Evolutionary conservation across 2,329 filamentous ascomycete species (phyloP).

Genomic region (Plectosphaerella sp.): DNA sequence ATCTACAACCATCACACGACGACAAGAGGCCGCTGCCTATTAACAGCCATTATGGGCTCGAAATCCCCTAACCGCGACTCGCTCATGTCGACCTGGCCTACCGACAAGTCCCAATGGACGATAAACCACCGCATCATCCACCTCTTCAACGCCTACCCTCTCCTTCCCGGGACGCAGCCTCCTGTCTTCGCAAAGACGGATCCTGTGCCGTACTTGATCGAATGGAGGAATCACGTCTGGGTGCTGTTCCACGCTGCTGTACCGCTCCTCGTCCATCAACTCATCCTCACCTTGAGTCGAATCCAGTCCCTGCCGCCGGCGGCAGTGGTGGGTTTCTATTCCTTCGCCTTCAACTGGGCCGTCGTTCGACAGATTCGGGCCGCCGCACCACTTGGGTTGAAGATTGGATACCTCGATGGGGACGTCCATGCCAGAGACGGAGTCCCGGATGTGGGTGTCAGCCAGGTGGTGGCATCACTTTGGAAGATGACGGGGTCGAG

Average conservation of each 20-base stretch:
- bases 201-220: constrained; percentile 21
- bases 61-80: too few relatives aligned
- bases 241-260: constrained; percentile 20
- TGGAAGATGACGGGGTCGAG: constrained; percentile 15
- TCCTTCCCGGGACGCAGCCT: too few relatives aligned
- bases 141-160: too few relatives aligned
- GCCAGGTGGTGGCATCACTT: constrained; percentile 16
- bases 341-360: constrained; percentile 21
- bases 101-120: too few relatives aligned
- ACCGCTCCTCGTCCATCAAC: too few relatives aligned
- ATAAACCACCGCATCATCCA: too few relatives aligned
- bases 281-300: too few relatives aligned
- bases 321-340: constrained; percentile 23
- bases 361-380: constrained; percentile 21
- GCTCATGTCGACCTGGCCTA: too few relatives aligned
- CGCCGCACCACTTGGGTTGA: constrained; percentile 23
- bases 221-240: constrained; percentile 24
- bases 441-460: constrained; percentile 23
- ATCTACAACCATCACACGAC: too few relatives aligned
- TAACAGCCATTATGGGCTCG: too few relatives aligned
- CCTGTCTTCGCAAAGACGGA: constrained; percentile 27
- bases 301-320: background rate
- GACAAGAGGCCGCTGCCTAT: too few relatives aligned
- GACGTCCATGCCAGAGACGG: constrained; percentile 23
- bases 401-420: constrained; percentile 15